Evolutionary conservation across 768 basidiomycete species (phyloP).

Genomic region (Rhodocollybia butyracea): DNA sequence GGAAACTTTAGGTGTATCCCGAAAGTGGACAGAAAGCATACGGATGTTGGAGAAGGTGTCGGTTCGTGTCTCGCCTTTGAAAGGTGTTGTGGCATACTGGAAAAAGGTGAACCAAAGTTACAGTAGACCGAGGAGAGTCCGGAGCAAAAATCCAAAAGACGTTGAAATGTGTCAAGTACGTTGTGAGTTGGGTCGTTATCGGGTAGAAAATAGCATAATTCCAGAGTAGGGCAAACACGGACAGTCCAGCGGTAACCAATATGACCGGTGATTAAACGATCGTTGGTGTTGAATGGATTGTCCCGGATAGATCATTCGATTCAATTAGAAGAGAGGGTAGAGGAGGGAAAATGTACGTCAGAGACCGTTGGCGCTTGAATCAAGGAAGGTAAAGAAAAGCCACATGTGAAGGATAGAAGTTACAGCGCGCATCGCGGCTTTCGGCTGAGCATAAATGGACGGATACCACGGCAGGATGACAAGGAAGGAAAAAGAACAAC

Average conservation of each 20-base stretch:
- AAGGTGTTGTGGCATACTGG: conserved; percentile 96
- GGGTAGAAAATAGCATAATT: neutral
- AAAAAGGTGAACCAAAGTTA: neutral
- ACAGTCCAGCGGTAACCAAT: conserved; percentile 6
- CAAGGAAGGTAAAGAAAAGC: neutral
- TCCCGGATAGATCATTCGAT: neutral
- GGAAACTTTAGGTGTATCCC: conserved; percentile 77
- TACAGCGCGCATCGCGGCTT: neutral
- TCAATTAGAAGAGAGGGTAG: neutral
- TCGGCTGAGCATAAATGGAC: neutral
- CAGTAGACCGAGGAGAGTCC: conserved; percentile 5
- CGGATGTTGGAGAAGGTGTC: conserved; percentile 97
- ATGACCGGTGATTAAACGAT: conserved; percentile 1
- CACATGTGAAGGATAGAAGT: neutral
- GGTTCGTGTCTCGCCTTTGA: conserved; percentile 93
- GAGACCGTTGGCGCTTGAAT: neutral
- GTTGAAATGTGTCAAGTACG: neutral
- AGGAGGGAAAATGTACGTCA: conserved; percentile 7
- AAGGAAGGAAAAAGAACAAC: conserved; percentile 22
- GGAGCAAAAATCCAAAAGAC: neutral
- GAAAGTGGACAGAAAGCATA: conserved; percentile 80
- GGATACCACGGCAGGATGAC: neutral
- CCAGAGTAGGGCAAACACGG: neutral
- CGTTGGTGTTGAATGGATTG: neutral
- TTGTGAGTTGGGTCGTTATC: conserved; percentile 1